phyloP scores from a whole-genome alignment of 495 filamentous ascomycete genomes.

The Penicillium tannophilum region DNA sequence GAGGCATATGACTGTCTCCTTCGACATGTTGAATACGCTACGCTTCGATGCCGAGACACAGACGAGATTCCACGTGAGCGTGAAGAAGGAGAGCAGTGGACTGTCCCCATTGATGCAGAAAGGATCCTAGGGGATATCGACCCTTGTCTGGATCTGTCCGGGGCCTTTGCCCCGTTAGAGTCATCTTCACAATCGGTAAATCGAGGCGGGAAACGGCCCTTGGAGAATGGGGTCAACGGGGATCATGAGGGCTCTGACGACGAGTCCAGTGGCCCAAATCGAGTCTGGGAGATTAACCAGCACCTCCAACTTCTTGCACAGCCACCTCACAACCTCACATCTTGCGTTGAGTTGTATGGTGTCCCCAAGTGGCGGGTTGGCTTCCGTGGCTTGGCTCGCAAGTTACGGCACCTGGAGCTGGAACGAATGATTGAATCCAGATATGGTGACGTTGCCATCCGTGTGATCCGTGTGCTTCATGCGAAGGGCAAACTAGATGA shows the following conservation, averaged over 20 bases:
- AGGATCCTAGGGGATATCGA: conserved; percentile 43
- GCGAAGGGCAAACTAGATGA: conserved; percentile 91
- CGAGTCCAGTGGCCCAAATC: conserved; percentile 17
- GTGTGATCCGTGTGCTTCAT: conserved; percentile 78
- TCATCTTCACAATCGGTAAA: conserved; percentile 21
- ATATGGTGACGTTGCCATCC: conserved; percentile 73
- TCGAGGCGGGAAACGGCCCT: conserved; percentile 38
- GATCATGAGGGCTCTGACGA: conserved; percentile 16
- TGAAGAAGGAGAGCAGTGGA: conserved; percentile 50
- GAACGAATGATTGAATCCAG: conserved; percentile 74
- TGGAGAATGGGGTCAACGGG: conserved; percentile 46
- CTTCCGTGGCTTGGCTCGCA: conserved; percentile 67
- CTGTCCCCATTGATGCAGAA: conserved; percentile 38
- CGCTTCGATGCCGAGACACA: conserved; percentile 65
- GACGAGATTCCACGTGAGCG: conserved; percentile 57
- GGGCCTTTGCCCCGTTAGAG: conserved; percentile 40
- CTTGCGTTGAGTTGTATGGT: conserved; percentile 50
- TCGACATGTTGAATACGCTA: conserved; percentile 64
- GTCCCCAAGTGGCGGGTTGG: conserved; percentile 77
- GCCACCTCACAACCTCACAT: conserved; percentile 65
- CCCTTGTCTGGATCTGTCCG: conserved; percentile 41
- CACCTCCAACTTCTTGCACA: conserved; percentile 78
- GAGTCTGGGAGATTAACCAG: conserved; percentile 61
- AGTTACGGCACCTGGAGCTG: conserved; percentile 71
- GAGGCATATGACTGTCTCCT: conserved; percentile 77